These are phyloP conservation scores for Ilyonectria destructans DNA, from an alignment of 2,329 filamentous ascomycete species.

Conservation along the genomic window DNA sequence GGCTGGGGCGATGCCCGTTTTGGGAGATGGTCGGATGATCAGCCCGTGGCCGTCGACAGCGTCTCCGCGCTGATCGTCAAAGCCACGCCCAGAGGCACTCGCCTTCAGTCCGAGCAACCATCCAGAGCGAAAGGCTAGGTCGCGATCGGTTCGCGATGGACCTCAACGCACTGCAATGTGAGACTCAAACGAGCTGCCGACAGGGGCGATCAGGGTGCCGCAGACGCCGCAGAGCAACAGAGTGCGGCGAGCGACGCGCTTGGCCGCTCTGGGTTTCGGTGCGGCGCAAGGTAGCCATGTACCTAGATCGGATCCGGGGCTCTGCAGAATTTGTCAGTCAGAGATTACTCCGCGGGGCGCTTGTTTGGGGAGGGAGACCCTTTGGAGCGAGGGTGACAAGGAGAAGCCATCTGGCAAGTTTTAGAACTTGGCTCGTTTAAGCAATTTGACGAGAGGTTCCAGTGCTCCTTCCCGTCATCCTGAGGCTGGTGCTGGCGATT, in stretches of 20 bases:
- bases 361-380: conserved; percentile 1
- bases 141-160: neutral
- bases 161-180: neutral
- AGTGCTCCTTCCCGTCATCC: neutral
- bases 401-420: neutral
- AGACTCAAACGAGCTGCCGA: conserved; percentile 12
- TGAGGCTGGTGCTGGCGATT: conserved; percentile 13
- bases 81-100: neutral
- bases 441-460: neutral
- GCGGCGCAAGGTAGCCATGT: conserved; percentile 36
- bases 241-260: conserved; percentile 13
- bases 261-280: conserved; percentile 35
- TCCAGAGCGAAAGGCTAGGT: conserved; percentile 17
- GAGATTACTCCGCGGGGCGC: conserved; percentile 24
- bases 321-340: conserved; percentile 45
- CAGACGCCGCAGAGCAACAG: neutral
- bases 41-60: conserved; percentile 30
- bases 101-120: conserved; percentile 31
- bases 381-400: conserved; percentile 20
- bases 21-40: conserved; percentile 38
- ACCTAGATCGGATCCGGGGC: conserved; percentile 46
- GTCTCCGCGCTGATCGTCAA: conserved; percentile 1
- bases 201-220: conserved; percentile 12
- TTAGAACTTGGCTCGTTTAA: conserved; percentile 14
- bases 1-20: conserved; percentile 23